A percentile compares a stretch with the other conserved stretches of the same genome.
Evolutionary conservation across 768 basidiomycete species (phyloP).

Genomic region (Symmetrospora coprosmae): DNA sequence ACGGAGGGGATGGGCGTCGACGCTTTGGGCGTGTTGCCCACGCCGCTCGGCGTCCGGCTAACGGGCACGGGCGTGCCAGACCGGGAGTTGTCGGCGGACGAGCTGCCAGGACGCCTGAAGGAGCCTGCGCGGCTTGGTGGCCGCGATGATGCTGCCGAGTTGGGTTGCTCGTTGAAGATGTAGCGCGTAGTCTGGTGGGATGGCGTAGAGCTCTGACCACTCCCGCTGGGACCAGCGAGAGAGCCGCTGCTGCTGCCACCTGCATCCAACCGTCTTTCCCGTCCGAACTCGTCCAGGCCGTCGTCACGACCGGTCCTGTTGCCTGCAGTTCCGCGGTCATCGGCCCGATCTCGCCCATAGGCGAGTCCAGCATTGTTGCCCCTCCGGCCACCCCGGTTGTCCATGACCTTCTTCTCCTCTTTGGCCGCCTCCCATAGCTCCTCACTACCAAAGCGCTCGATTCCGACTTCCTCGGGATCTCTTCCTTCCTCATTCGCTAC

Average conservation of each 20-base stretch:
- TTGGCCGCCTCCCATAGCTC: slow-evolving; percentile 77
- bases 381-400: slow-evolving; percentile 62
- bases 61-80: slow-evolving; percentile 20
- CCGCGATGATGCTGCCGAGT: slow-evolving; percentile 53
- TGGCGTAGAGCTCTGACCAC: too few relatives aligned
- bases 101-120: slow-evolving; percentile 65
- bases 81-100: slow-evolving; percentile 1
- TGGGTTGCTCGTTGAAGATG: slow-evolving; percentile 37
- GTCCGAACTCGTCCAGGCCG: slow-evolving; percentile 18
- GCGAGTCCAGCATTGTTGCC: too few relatives aligned
- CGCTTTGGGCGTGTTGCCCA: slow-evolving; percentile 29
- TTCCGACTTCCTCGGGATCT: slow-evolving; percentile 56
- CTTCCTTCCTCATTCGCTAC: slow-evolving; percentile 69
- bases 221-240: too few relatives aligned
- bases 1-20: slow-evolving; percentile 77
- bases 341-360: too few relatives aligned
- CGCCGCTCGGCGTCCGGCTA: background rate
- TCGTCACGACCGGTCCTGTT: slow-evolving; percentile 35
- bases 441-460: slow-evolving; percentile 74
- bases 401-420: slow-evolving; percentile 69
- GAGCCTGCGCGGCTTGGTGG: slow-evolving; percentile 49
- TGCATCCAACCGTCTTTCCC: slow-evolving; percentile 7
- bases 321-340: too few relatives aligned
- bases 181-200: slow-evolving; percentile 27
- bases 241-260: too few relatives aligned